Percentiles rank a stretch among this genome's conserved stretches.
These are phyloP conservation scores for Aureobasidium mangrovei DNA, from an alignment of 2,329 filamentous ascomycete genomes.

Conservation along the genomic window DNA sequence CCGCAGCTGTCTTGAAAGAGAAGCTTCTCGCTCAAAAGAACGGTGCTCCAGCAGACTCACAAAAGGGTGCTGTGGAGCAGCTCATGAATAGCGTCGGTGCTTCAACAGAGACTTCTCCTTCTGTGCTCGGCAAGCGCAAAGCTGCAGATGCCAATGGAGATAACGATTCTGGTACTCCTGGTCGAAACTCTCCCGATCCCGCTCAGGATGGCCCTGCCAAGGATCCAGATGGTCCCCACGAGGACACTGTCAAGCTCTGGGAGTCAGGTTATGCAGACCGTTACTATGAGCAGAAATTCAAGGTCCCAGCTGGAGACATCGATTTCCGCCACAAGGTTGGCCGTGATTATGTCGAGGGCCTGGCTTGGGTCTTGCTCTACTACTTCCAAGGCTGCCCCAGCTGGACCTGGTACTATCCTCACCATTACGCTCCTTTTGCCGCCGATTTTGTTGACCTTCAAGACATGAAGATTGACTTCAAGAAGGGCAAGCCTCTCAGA, in stretches of 20 bases:
- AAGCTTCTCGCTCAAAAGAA: slow-evolving; percentile 52
- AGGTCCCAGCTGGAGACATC: slow-evolving; percentile 68
- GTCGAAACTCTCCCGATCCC: slow-evolving; percentile 47
- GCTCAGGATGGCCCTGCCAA: slow-evolving; percentile 26
- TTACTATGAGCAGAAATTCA: slow-evolving; percentile 96
- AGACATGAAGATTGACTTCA: slow-evolving; percentile 70
- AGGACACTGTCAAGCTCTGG: slow-evolving; percentile 84
- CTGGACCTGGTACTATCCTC: slow-evolving; percentile 99
- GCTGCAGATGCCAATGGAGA: slow-evolving; percentile 50
- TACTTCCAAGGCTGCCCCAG: slow-evolving; percentile 98
- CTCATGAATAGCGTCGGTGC: slow-evolving; percentile 14
- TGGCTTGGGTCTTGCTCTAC: slow-evolving; percentile 91
- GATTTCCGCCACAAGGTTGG: slow-evolving; percentile 86
- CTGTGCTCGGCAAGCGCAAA: slow-evolving; percentile 66
- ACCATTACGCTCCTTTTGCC: slow-evolving; percentile 96
- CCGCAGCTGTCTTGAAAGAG: slow-evolving; percentile 78
- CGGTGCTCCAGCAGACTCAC: slow-evolving; percentile 22
- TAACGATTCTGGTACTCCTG: slow-evolving; percentile 45
- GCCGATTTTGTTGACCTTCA: slow-evolving; percentile 82
- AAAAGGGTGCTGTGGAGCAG: slow-evolving; percentile 19
- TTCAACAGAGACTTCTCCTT: slow-evolving; percentile 27
- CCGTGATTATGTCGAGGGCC: slow-evolving; percentile 83
- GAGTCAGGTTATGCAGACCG: slow-evolving; percentile 90
- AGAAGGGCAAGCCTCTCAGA: slow-evolving; percentile 74
- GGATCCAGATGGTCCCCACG: slow-evolving; percentile 52